Percentiles rank a stretch among this genome's conserved stretches.
Conservation (phyloP, 140 eudicot species). For the Anethum foeniculum region DNA sequence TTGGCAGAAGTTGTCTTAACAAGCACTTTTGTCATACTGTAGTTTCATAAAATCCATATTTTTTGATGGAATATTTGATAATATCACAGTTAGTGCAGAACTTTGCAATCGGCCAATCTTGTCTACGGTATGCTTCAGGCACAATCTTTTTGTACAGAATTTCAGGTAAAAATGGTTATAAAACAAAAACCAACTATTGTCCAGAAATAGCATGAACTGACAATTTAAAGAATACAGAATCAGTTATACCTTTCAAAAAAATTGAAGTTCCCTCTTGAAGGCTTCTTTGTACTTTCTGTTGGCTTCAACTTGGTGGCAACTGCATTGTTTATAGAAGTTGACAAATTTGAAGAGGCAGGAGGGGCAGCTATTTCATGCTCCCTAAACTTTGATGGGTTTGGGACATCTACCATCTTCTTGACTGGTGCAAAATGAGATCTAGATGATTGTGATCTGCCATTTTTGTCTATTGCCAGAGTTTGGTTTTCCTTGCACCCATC, state of each 20-base stretch:
- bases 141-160: background rate
- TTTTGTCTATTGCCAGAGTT: constrained; percentile 19
- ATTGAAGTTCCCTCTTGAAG: constrained; percentile 30
- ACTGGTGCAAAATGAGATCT: constrained; percentile 25
- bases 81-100: background rate
- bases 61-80: background rate
- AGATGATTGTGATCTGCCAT: constrained; percentile 22
- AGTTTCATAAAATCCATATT: background rate
- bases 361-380: constrained; percentile 15
- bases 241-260: constrained; percentile 72
- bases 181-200: background rate
- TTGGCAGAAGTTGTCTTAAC: background rate
- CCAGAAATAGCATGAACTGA: background rate
- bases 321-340: constrained; percentile 18
- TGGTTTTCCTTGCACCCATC: constrained; percentile 22
- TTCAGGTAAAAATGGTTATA: background rate
- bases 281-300: constrained; percentile 43
- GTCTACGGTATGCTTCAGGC: background rate
- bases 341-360: constrained; percentile 17
- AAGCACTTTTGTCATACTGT: background rate
- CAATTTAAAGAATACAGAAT: background rate
- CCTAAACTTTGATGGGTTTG: constrained; percentile 19
- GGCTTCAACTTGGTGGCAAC: constrained; percentile 24
- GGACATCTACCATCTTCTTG: constrained; percentile 19
- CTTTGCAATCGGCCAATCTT: background rate